Evolutionary conservation across 1,139 yeast genomes (phyloP), one percentile per base, ranked within the genome.

Genomic region (Debaryomyces sp.): DNA sequence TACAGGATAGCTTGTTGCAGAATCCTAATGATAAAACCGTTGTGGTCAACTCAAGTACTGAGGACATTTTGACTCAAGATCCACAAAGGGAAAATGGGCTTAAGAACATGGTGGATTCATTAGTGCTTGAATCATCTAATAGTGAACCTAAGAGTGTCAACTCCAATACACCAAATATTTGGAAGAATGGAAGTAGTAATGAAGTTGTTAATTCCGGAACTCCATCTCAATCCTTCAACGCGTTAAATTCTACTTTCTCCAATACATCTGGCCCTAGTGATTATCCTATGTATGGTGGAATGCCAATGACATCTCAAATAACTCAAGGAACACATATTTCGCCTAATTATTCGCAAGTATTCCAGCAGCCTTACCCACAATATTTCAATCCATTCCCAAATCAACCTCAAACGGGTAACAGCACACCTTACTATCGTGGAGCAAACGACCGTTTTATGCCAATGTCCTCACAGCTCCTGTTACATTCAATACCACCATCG

Each of bases 71-170:
- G 21, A 29, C 33, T 6, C 44, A 42, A 22, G 41, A 38, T 15
- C 18, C 35, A 8, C 42, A 47, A 36, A 41, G 48, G n/a, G 54
- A 55, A 10, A 37, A 45, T 10, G 57, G 54, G 4, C 47, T 61
- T 37, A 48, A 57, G 33, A 52, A 43, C 7, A 60, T 61, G 64
- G 66, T 60, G 3, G 59, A 57, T 38, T 50, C 55, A 3, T 49
- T 61, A 22, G 43, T 41, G 1, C 36, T 41, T 21, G 43, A 41
- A n/a, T 30, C 43, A 15, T 41, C 43, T 7, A 41, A 30, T 22
- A 41, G 43, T 30, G 43, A 41, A 10, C 43, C 43, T 6, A 30
- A 22, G 36, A 30, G 27, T 30, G 32, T 8, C 1, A 30, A 30
- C 21, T 27, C 35, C 29, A 30, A 29, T 23, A 22, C 43, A 6